Evolutionary conservation across 306 rosid species (phyloP).

Genomic region (Dryas alaskensis): DNA sequence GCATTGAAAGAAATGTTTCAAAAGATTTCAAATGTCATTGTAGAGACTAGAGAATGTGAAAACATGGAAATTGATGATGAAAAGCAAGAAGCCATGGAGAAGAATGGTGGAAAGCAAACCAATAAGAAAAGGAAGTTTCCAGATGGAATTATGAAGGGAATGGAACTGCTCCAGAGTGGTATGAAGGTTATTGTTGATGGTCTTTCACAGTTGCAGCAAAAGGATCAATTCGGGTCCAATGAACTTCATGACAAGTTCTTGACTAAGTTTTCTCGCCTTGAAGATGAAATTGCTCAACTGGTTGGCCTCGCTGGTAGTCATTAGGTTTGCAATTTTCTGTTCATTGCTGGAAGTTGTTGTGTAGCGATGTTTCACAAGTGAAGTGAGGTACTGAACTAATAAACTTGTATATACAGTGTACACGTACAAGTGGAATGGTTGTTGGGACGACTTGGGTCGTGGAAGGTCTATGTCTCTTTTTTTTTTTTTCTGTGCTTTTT

Average conservation of each 20-base stretch:
- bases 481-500: too few species aligned
- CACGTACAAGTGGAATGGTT: not conserved
- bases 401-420: not conserved
- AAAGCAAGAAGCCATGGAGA: conserved; percentile 33
- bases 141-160: conserved; percentile 63
- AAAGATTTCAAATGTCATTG: conserved; percentile 38
- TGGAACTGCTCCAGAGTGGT: conserved; percentile 70
- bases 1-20: conserved; percentile 54
- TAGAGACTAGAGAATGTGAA: conserved; percentile 33
- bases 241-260: conserved; percentile 51
- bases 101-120: conserved; percentile 36
- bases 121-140: conserved; percentile 76
- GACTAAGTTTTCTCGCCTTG: conserved; percentile 61
- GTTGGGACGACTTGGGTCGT: too few species aligned
- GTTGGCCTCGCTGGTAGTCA: conserved; percentile 48
- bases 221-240: conserved; percentile 35
- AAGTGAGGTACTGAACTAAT: not conserved
- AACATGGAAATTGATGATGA: conserved; percentile 44
- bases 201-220: conserved; percentile 63
- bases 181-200: conserved; percentile 66
- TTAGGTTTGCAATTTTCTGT: conserved; percentile 20
- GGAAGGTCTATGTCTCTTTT: too few species aligned
- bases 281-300: conserved; percentile 59
- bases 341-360: not conserved
- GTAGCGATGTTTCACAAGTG: not conserved